These are phyloP conservation scores for Acacia acuminata DNA, from an alignment of 306 rosid species.

Conservation along the genomic window DNA sequence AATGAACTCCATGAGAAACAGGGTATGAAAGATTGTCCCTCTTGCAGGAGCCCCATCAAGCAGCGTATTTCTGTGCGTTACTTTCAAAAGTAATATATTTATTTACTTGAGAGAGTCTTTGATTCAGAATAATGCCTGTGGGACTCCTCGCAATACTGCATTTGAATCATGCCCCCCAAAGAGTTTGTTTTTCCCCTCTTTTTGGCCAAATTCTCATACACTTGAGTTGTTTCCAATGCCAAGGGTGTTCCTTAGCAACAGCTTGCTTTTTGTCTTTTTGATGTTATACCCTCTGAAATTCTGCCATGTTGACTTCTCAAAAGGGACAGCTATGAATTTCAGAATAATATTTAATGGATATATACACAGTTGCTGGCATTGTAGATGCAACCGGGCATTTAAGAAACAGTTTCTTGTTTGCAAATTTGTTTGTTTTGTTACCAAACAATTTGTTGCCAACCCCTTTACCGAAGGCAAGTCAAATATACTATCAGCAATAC, in stretches of 20 bases:
- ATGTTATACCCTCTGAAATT: constrained; percentile 4
- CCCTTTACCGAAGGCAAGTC: background rate
- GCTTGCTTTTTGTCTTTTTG: background rate
- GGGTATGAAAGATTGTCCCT: constrained; percentile 96
- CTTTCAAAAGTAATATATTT: constrained; percentile 49
- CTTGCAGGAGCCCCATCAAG: constrained; percentile 88
- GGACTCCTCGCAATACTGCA: constrained; percentile 56
- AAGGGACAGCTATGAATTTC: background rate
- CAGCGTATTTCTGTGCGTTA: constrained; percentile 78
- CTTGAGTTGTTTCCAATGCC: constrained; percentile 42
- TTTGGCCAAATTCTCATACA: constrained; percentile 22
- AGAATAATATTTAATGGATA: background rate
- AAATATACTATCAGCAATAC: background rate
- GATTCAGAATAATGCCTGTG: constrained; percentile 58
- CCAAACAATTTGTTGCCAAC: background rate
- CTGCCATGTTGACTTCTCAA: background rate
- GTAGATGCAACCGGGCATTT: background rate
- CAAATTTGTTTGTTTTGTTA: background rate
- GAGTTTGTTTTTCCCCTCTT: constrained; percentile 14
- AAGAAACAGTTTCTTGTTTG: background rate
- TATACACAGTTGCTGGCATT: constrained; percentile 8
- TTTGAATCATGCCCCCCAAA: constrained; percentile 38
- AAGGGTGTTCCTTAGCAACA: constrained; percentile 30
- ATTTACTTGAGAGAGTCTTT: constrained; percentile 42
- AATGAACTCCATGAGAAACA: constrained; percentile 93